These are phyloP conservation scores for Zygoascus biomembranicola DNA, from an alignment of 805 yeast species.

Conservation along the genomic window DNA sequence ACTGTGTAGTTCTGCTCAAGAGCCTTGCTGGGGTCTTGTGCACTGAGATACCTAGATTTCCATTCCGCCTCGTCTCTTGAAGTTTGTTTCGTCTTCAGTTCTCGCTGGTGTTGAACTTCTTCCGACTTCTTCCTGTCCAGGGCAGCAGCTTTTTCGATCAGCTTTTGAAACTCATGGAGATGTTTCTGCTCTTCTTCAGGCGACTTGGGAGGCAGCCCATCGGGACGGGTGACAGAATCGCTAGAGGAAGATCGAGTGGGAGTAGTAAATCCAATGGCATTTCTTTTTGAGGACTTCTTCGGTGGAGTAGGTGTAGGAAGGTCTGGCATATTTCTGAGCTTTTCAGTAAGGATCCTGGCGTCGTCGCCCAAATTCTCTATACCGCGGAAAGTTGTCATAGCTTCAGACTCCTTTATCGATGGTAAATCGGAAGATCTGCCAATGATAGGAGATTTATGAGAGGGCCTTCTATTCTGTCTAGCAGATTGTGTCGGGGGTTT, in stretches of 20 bases:
- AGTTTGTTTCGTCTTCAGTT: slow-evolving; percentile 17
- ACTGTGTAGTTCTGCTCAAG: slow-evolving; percentile 27
- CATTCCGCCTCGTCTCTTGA: slow-evolving; percentile 30
- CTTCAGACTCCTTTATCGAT: slow-evolving; percentile 18
- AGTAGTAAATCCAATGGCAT: background rate
- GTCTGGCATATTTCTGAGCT: background rate
- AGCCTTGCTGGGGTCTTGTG: background rate
- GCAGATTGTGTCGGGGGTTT: background rate
- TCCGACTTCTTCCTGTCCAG: slow-evolving; percentile 30
- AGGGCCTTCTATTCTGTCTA: background rate
- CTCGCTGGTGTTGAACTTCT: slow-evolving; percentile 13
- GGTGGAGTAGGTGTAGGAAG: background rate
- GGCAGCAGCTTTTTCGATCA: slow-evolving; percentile 30
- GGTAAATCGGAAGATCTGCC: slow-evolving; percentile 2
- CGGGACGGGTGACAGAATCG: slow-evolving; percentile 43
- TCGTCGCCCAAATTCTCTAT: slow-evolving; percentile 28
- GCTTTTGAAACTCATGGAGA: slow-evolving; percentile 40
- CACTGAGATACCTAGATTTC: slow-evolving; percentile 31
- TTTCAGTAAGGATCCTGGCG: slow-evolving; percentile 21
- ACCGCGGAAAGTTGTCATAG: slow-evolving; percentile 11
- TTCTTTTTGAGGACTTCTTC: background rate
- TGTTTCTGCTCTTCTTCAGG: slow-evolving; percentile 46
- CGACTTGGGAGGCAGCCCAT: slow-evolving; percentile 59
- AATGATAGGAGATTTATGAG: slow-evolving; percentile 3
- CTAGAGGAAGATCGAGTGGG: background rate